phyloP scores from a whole-genome alignment of 2,329 filamentous ascomycete species.

The Calonectria crousiana region DNA sequence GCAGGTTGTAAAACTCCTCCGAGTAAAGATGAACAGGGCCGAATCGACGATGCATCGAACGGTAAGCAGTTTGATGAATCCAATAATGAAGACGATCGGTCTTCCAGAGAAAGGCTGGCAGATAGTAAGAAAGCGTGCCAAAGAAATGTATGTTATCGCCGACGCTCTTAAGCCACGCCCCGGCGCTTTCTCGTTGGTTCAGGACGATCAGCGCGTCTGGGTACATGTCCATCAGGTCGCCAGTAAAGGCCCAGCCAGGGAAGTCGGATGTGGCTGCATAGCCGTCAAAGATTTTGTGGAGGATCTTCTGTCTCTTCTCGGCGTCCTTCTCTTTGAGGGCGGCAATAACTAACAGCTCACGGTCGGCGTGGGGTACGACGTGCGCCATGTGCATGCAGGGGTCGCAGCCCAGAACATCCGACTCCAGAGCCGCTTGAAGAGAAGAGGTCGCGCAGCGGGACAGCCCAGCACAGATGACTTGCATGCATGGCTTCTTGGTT shows the following conservation, averaged over 20 bases:
- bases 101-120: constrained; percentile 41
- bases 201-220: constrained; percentile 50
- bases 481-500: constrained; percentile 32
- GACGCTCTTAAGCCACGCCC: constrained; percentile 45
- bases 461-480: constrained; percentile 45
- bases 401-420: constrained; percentile 38
- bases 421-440: constrained; percentile 48
- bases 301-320: constrained; percentile 44
- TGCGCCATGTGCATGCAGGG: constrained; percentile 52
- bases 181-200: constrained; percentile 45
- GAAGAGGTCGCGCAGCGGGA: constrained; percentile 51
- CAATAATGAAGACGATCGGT: constrained; percentile 45
- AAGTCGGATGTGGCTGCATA: constrained; percentile 47
- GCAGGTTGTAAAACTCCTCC: constrained; percentile 20
- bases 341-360: constrained; percentile 40
- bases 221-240: constrained; percentile 55
- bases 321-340: constrained; percentile 46
- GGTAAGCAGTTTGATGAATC: constrained; percentile 17
- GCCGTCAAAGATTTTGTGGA: constrained; percentile 47
- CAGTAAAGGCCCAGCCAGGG: constrained; percentile 48
- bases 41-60: background rate
- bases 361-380: constrained; percentile 40
- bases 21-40: constrained; percentile 18
- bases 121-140: constrained; percentile 40
- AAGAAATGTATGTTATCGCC: constrained; percentile 45